phyloP scores from a whole-genome alignment of 768 basidiomycete genomes.

The Clitopilus passeckerianus region DNA sequence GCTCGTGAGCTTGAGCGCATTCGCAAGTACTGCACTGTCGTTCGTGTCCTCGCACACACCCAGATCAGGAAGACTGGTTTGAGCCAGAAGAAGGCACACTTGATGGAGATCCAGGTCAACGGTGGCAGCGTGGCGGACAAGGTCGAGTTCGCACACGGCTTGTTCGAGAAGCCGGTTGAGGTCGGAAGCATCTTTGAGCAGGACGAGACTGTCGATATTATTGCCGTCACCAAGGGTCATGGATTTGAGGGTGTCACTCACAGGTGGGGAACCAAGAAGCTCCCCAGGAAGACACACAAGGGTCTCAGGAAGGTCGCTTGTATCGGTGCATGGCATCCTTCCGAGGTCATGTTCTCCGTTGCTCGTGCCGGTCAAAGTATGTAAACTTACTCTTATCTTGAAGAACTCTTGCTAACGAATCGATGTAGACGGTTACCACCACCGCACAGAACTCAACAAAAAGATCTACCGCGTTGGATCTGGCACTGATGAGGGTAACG shows the following conservation, averaged over 20 bases:
- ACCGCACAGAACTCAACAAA: conserved; percentile 98
- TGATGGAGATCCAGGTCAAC: conserved; percentile 99
- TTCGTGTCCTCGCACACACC: conserved; percentile 98
- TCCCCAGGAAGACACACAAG: conserved; percentile 98
- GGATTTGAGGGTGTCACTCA: conserved; percentile 99
- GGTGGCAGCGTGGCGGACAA: conserved; percentile 96
- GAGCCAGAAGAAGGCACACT: conserved; percentile 98
- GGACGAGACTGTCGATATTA: conserved; percentile 94
- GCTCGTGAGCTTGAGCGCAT: conserved; percentile 98
- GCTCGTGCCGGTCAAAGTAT: conserved; percentile 99
- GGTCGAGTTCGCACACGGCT: conserved; percentile 88
- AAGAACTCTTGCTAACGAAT: neutral
- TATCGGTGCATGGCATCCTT: conserved; percentile 98
- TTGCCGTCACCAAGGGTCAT: conserved; percentile 98
- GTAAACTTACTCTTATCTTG: conserved; percentile 22
- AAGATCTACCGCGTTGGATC: conserved; percentile 95
- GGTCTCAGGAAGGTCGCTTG: conserved; percentile 99
- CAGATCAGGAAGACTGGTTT: conserved; percentile 98
- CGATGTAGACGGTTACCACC: conserved; percentile 83
- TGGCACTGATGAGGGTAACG: conserved; percentile 73
- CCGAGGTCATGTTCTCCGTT: conserved; percentile 99
- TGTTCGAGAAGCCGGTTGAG: conserved; percentile 97
- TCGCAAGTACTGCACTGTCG: conserved; percentile 99
- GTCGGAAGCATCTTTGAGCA: conserved; percentile 87
- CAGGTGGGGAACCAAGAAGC: conserved; percentile 99